Evolutionary conservation across 768 basidiomycete species (phyloP), one percentile per base, ranked within the genome.

Genomic region (Mycena albidolilacea): DNA sequence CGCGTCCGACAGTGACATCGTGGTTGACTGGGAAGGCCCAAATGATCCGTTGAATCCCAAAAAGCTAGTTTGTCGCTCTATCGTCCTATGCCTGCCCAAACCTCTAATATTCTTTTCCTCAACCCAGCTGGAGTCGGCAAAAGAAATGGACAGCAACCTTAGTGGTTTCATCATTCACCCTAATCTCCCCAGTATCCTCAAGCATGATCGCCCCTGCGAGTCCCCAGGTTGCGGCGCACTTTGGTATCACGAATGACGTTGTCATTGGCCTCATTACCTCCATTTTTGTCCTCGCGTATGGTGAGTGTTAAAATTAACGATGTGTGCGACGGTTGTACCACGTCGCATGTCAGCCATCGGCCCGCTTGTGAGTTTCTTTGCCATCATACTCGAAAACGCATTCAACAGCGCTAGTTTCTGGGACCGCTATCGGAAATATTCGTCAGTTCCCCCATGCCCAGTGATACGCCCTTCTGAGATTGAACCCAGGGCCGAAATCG

Each of bases 131-230:
- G 92, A 77, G 84, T 5, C 86, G 84, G 65, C 83, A 78, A 39
- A 83, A 82, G 75, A 93, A 92, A 84, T 93, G 92, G 93, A 87
- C 84, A 0, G 89, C 89, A 0, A 92, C 91, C 0, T 74, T 86
- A n/a, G 85, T 92, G 38, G 89, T 93, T 0, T 92, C 92, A 0
- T 84, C 85, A 0, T 94, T 92, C 78, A 91, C 92, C 0, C 91
- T 93, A 77, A 91, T 93, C 44, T 85, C 84, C 7, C 91, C 93
- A 0, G 84, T 94, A 0, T 90, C 93, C 0, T 95, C 94, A 5
- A 89, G 92, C 5, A 93, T 93, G 90, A 83, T 94, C 1, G 91
- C 94, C 0, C 93, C 93, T 0, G 93, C 93, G 0, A 82, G 85
- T 0, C 71, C 74, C 5, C 85, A 89, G 64, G 76, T 95, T 0